Conservation (phyloP, 192 early-diverging fungal species). For the Dispira parvispora region DNA sequence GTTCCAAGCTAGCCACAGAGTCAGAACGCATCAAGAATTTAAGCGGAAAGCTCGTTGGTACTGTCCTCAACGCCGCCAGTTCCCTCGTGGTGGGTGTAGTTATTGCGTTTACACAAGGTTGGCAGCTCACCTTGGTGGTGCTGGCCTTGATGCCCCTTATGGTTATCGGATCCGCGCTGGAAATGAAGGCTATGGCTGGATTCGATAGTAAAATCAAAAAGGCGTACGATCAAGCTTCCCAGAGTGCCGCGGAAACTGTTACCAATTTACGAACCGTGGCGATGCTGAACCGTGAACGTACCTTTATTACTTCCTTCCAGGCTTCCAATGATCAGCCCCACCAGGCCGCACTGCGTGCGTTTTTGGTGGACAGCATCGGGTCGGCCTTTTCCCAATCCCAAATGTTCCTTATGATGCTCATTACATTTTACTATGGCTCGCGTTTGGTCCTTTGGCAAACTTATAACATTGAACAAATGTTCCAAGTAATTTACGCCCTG, state of each 20-base stretch:
- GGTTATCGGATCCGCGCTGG: slow-evolving; percentile 38
- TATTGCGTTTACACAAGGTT: slow-evolving; percentile 36
- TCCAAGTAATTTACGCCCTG: slow-evolving; percentile 29
- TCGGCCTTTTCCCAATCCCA: slow-evolving; percentile 36
- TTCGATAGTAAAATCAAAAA: slow-evolving; percentile 31
- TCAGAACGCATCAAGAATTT: slow-evolving; percentile 29
- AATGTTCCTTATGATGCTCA: slow-evolving; percentile 34
- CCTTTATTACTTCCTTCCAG: slow-evolving; percentile 25
- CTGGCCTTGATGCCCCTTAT: slow-evolving; percentile 53
- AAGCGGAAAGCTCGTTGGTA: slow-evolving; percentile 18
- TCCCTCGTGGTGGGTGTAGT: slow-evolving; percentile 18
- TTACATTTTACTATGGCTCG: slow-evolving; percentile 34
- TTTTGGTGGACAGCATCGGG: slow-evolving; percentile 24
- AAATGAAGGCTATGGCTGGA: slow-evolving; percentile 31
- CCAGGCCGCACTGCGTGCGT: slow-evolving; percentile 19
- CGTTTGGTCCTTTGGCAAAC: slow-evolving; percentile 31
- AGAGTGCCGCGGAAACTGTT: slow-evolving; percentile 71
- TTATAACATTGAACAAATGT: slow-evolving; percentile 21
- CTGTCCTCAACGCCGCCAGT: slow-evolving; percentile 17
- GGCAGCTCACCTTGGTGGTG: slow-evolving; percentile 45
- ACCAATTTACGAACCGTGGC: slow-evolving; percentile 70
- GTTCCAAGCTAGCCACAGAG: slow-evolving; percentile 51
- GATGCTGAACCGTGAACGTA: slow-evolving; percentile 42
- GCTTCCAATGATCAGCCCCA: slow-evolving; percentile 28
- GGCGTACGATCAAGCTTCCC: slow-evolving; percentile 45